Conservation (phyloP, 495 filamentous ascomycete species). For the Xylaria flabelliformis region DNA sequence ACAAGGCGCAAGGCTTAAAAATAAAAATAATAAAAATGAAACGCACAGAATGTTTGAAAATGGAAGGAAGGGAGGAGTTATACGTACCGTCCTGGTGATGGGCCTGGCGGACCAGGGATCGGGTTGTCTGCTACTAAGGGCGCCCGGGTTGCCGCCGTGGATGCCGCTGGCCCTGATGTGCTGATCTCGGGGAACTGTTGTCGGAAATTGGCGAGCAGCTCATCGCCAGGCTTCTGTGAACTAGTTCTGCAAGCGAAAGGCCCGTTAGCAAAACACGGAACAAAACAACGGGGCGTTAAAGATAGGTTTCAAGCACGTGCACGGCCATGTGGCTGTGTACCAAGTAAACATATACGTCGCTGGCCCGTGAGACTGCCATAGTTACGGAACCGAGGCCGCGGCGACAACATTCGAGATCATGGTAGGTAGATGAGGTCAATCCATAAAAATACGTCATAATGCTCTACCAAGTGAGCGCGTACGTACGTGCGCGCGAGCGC, state of each 20-base stretch:
- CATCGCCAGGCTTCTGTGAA: conserved; percentile 85
- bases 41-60: background rate
- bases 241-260: conserved; percentile 63
- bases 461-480: background rate
- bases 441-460: background rate
- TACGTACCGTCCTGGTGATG: conserved; percentile 59
- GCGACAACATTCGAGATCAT: background rate
- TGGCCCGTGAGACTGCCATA: background rate
- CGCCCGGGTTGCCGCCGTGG: conserved; percentile 41
- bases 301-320: conserved; percentile 6
- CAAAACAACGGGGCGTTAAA: conserved; percentile 17
- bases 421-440: background rate
- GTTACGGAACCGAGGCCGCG: background rate
- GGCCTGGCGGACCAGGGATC: conserved; percentile 41
- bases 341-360: background rate
- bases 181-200: conserved; percentile 74
- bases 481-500: background rate
- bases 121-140: conserved; percentile 48
- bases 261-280: conserved; percentile 37
- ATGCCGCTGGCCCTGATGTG: conserved; percentile 43
- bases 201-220: conserved; percentile 83
- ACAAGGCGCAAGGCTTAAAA: no score
- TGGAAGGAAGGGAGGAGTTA: background rate
- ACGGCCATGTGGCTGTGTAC: background rate
- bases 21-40: background rate